Base-by-base conservation (phyloP, 371 early-diverging fungal species). In the Coemansia sp. region DNA sequence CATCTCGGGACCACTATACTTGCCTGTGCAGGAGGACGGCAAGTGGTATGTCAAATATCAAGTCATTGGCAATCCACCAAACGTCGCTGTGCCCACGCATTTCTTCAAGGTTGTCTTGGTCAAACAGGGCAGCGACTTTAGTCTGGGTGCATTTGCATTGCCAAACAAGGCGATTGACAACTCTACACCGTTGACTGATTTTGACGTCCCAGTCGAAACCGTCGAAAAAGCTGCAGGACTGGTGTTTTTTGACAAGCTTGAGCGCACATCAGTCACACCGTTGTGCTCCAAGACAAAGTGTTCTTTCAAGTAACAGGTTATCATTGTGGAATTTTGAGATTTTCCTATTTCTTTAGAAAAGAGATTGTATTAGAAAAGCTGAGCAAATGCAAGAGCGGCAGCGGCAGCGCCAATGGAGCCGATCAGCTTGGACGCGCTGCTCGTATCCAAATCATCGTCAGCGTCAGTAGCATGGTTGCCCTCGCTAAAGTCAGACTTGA, bases 1-100 rank as follows among this genome's bases (percentile, higher is more conserved):
- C 23, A 82, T 90, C 52, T 88, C 94, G 0, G 94, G 94, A 0
- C 92, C 94, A 4, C 79, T 92, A 32, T 93, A 92, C 66, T 73
- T 93, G 51, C 92, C 92, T 0, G 82, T 85, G 51, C 84, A 87
- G 61, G 71, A 60, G 19, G 89, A 88, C 65, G 82, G 81, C 17
- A 89, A 91, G 74, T 89, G 83, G 73, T 90, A 90, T 63, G 90
- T 95, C 36, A 88, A 88, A 58, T 94, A 95, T 69, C 89, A 96
- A 80, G 88, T 95, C 57, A 91, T 96, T 57, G 95, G 95, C 2
- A 84, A 87, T 54, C 89, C 93, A 17, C 92, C 93, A 58, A 92
- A 92, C 58, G 87, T 92, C 19, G 93, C 92, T 11, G 97, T 96
- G 2, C 97, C 97, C 2, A 95, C 95, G 3, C 95, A 95, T 66